A percentile compares a stretch with the other conserved stretches of the same genome.
Evolutionary conservation across 371 early-diverging fungal genomes (phyloP).

Genomic region (Gilbertella persicaria): DNA sequence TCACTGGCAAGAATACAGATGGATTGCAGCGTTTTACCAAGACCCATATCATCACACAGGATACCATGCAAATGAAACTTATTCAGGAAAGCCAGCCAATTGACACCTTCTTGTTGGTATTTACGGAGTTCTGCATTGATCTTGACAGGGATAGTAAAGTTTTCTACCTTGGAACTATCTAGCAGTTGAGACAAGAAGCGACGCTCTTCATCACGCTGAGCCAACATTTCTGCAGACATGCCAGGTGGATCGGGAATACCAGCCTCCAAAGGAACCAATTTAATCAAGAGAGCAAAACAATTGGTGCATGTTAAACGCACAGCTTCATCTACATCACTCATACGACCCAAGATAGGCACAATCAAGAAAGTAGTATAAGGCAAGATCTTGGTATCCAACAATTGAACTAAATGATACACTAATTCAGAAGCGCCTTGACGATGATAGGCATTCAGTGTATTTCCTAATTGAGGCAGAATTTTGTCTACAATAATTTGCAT

Average conservation of each 20-base stretch:
- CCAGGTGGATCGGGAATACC: conserved; percentile 92
- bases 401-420: conserved; percentile 66
- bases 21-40: conserved; percentile 98
- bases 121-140: conserved; percentile 91
- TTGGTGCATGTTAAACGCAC: conserved; percentile 89
- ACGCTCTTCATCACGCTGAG: conserved; percentile 83
- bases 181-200: conserved; percentile 90
- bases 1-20: conserved; percentile 95
- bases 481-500: conserved; percentile 81
- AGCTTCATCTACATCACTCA: conserved; percentile 92
- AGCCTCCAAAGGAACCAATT: conserved; percentile 90
- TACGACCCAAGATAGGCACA: conserved; percentile 96
- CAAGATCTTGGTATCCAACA: conserved; percentile 73
- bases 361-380: conserved; percentile 96
- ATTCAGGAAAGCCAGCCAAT: conserved; percentile 97
- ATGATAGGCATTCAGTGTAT: conserved; percentile 63
- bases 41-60: conserved; percentile 99
- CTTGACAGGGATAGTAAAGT: conserved; percentile 83
- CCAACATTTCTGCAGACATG: conserved; percentile 76
- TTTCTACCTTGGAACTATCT: conserved; percentile 85
- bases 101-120: conserved; percentile 98
- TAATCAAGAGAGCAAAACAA: conserved; percentile 93
- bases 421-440: conserved; percentile 92
- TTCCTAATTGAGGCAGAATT: conserved; percentile 80
- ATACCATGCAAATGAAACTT: conserved; percentile 96